Evolutionary conservation across 805 yeast species (phyloP).

Genomic region (Pichia scutulata): DNA sequence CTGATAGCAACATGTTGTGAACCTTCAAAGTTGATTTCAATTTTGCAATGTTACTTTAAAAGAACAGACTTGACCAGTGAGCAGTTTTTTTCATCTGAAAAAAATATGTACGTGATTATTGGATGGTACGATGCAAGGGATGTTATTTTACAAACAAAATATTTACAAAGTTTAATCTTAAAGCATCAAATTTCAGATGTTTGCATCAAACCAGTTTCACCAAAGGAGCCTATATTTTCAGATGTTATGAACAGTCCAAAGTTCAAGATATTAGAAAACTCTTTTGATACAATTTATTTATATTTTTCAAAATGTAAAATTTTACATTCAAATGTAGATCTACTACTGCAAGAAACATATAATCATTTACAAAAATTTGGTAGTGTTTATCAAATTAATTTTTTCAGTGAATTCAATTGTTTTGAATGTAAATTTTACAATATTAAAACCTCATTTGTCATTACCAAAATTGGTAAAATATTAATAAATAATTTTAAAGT

Average conservation of each 20-base stretch:
- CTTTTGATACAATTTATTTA: conserved; percentile 17
- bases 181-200: background rate
- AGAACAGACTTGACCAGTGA: conserved; percentile 2
- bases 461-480: conserved; percentile 14
- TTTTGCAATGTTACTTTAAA: background rate
- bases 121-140: conserved; percentile 27
- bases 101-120: conserved; percentile 11
- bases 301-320: background rate
- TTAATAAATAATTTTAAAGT: conserved; percentile 10
- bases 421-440: conserved; percentile 29
- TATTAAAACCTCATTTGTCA: conserved; percentile 28
- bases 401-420: background rate
- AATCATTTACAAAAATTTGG: conserved; percentile 21
- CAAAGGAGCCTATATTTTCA: conserved; percentile 4
- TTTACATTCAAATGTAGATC: background rate
- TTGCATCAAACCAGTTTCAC: background rate
- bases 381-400: conserved; percentile 10
- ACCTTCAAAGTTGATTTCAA: background rate
- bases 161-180: conserved; percentile 12
- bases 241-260: conserved; percentile 5
- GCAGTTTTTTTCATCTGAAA: background rate
- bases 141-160: conserved; percentile 14
- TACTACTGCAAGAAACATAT: conserved; percentile 14
- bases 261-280: conserved; percentile 20
- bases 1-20: background rate